Evolutionary conservation across 345 rosid genomes (phyloP), one percentile per base, ranked within the genome.

Genomic region (Litchi chinensis): DNA sequence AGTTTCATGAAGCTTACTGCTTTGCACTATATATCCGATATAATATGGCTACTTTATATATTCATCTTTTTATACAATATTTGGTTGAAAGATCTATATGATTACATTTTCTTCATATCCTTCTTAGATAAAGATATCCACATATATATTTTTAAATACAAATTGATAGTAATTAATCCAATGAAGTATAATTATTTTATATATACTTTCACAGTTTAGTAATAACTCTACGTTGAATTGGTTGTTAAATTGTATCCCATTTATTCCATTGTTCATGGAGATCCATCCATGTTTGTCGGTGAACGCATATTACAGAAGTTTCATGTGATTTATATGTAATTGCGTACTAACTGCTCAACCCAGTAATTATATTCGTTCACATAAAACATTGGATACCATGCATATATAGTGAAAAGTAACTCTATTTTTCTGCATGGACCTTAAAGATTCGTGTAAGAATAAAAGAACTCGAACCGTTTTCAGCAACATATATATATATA

Each of bases 261-360:
- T 32, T 32, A 32, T 32, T 32, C 37, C 37, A 32, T 32, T 32
- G 37, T 71, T 16, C 46, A 70, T 52, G 46, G 12, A 71, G 63
- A 71, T 71, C 74, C 60, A 26, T 70, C 21, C 50, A 56, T 72
- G 28, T 56, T 57, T 72, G 76, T 72, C 76, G 76, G 76, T 72
- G 50, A 37, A 28, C 50, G 19, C 4, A 37, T 11, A n/a, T 24
- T n/a, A n/a, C 63, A 57, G 8, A 57, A 57, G 22, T 57, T 57
- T n/a, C 52, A 46, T 46, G 52, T 46, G 8, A 8, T 46, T 11
- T 46, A 32, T 32, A 32, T 32, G 2, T 46, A 46, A 46, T 46
- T 46, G 52, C 52, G 10, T 46, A 6, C 12, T 5, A 46, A 46
- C 63, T 19, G 2, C 7, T 18, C 8, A 57, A 19, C 10, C 63